Evolutionary conservation across 306 rosid genomes (phyloP).

Genomic region (Prunus davidiana): DNA sequence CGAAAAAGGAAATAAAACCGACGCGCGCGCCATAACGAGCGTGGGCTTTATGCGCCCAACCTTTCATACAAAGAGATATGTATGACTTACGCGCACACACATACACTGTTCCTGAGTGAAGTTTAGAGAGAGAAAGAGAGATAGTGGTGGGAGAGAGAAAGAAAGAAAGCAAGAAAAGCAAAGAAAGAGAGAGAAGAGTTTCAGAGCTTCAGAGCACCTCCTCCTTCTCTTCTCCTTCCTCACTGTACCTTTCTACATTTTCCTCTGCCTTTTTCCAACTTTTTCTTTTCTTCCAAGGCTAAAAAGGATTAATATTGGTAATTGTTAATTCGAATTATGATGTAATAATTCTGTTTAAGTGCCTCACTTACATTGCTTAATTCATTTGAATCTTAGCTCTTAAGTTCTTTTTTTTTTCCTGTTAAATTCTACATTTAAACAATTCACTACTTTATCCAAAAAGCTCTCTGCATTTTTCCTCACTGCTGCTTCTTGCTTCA

Average conservation of each 20-base stretch:
- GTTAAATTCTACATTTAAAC: background rate
- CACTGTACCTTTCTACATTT: conserved; percentile 26
- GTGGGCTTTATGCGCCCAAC: conserved; percentile 18
- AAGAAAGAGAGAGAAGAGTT: background rate
- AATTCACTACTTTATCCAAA: conserved; percentile 14
- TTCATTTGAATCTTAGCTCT: conserved; percentile 49
- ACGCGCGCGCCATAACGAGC: conserved; percentile 26
- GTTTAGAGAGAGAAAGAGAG: conserved; percentile 3
- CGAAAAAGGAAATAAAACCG: background rate
- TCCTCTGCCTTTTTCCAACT: conserved; percentile 18
- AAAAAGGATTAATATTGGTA: background rate
- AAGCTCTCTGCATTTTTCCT: conserved; percentile 17
- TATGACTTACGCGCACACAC: conserved; percentile 27
- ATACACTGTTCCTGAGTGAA: background rate
- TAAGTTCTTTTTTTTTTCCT: conserved; percentile 27
- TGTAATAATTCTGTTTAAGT: conserved; percentile 37
- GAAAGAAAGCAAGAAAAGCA: background rate
- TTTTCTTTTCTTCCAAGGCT: conserved; percentile 30
- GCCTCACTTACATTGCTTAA: conserved; percentile 24
- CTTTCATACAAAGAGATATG: conserved; percentile 16
- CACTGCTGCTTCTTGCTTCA: conserved; percentile 12
- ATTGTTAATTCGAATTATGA: conserved; percentile 20
- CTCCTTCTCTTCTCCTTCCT: background rate
- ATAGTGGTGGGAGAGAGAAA: background rate
- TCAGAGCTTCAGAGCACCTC: conserved; percentile 27